phyloP scores from a whole-genome alignment of 1,284 basidiomycete species.

The Meripilus lineatus region DNA sequence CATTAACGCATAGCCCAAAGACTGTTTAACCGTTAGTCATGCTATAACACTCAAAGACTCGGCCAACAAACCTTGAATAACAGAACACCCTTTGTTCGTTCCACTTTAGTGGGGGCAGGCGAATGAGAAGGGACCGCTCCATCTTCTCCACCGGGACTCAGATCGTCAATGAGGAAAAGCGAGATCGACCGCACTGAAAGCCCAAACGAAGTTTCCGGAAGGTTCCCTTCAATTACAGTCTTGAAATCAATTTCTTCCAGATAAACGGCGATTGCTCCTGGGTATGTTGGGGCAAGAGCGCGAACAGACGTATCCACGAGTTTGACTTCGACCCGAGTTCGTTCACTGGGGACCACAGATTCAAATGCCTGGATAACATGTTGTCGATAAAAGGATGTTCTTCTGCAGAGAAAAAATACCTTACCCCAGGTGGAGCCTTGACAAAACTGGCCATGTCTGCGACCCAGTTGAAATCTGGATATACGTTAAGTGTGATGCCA shows the following conservation, averaged over 20 bases:
- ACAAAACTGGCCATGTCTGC: conserved; percentile 62
- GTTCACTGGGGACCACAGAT: conserved; percentile 87
- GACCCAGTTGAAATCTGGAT: conserved; percentile 63
- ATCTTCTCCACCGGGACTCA: conserved; percentile 23
- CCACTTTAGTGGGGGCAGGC: too few relatives aligned
- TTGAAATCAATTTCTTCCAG: conserved; percentile 63
- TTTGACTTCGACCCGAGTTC: conserved; percentile 66
- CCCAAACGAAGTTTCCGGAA: conserved; percentile 49
- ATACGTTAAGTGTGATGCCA: conserved; percentile 62
- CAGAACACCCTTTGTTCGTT: too few relatives aligned
- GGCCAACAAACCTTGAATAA: conserved; percentile 65
- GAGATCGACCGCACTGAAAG: conserved; percentile 41
- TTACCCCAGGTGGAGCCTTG: conserved; percentile 85
- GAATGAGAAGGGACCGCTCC: too few relatives aligned
- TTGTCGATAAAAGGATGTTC: neutral
- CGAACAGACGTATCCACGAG: conserved; percentile 71
- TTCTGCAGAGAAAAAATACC: too few relatives aligned
- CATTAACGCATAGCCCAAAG: conserved; percentile 62
- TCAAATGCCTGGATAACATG: conserved; percentile 72
- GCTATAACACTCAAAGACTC: neutral
- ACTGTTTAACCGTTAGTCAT: too few relatives aligned
- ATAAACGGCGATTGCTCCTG: conserved; percentile 63
- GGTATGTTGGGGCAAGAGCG: conserved; percentile 50
- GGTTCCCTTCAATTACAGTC: conserved; percentile 69
- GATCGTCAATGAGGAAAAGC: conserved; percentile 64